A percentile compares a stretch with the other conserved stretches of the same genome.
Evolutionary conservation across 345 rosid species (phyloP).

Genomic region (Camelina neglecta): DNA sequence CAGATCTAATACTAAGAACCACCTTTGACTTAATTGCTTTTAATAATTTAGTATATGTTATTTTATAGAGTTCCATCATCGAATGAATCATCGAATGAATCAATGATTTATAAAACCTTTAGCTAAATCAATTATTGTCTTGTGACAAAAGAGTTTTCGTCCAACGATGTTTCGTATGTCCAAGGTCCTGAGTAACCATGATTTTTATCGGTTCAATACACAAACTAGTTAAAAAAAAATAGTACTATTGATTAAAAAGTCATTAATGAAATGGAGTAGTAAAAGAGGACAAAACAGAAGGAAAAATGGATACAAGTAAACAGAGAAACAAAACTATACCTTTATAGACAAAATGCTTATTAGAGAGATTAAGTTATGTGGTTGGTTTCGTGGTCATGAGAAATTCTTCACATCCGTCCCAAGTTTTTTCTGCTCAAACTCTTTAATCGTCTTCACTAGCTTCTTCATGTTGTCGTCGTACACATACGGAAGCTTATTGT

Average conservation of each 20-base stretch:
- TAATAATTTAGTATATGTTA: not conserved
- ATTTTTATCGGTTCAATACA: conserved; percentile 4
- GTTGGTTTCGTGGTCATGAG: conserved; percentile 25
- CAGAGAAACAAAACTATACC: conserved; percentile 38
- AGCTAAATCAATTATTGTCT: not conserved
- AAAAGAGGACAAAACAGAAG: conserved; percentile 11
- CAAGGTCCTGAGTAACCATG: not conserved
- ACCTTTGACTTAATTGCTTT: not conserved
- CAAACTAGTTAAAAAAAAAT: not conserved
- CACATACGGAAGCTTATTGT: conserved; percentile 66
- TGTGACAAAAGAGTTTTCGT: not conserved
- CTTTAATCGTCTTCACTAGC: conserved; percentile 59
- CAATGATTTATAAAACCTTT: not conserved
- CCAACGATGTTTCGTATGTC: not conserved
- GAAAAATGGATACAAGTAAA: conserved; percentile 34
- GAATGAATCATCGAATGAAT: conserved; percentile 11
- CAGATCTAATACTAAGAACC: not conserved
- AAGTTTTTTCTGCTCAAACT: conserved; percentile 58
- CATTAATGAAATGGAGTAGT: conserved; percentile 42
- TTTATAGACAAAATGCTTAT: conserved; percentile 43
- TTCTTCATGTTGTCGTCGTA: conserved; percentile 78
- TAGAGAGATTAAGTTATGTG: not conserved
- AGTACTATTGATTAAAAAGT: conserved; percentile 32
- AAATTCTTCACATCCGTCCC: conserved; percentile 35
- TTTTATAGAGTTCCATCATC: not conserved